Conservation (phyloP, 1,284 basidiomycete species). For the Phellinidium pouzarii region DNA sequence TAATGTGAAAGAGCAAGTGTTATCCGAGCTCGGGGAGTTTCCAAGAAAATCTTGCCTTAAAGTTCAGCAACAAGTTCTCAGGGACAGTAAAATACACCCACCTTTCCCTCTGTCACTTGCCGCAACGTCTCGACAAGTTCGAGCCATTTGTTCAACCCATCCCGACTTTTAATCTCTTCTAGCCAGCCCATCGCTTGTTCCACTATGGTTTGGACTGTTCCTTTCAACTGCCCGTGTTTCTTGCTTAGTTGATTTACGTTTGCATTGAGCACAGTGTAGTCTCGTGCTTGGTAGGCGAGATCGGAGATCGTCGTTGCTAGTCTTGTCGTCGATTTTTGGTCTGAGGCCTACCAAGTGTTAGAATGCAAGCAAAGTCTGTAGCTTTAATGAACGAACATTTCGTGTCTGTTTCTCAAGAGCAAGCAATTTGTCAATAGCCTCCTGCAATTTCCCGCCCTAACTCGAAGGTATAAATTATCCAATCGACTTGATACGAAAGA, state of each 20-base stretch:
- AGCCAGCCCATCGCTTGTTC: slow-evolving; percentile 81
- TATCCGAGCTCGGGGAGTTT: slow-evolving; percentile 92
- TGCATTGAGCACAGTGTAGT: slow-evolving; percentile 67
- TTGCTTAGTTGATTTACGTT: slow-evolving; percentile 77
- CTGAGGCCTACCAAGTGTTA: slow-evolving; percentile 65
- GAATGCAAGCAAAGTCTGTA: slow-evolving; percentile 9
- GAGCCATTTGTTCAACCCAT: slow-evolving; percentile 75
- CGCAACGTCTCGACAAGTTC: slow-evolving; percentile 86
- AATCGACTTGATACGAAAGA: background rate
- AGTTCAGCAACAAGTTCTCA: background rate
- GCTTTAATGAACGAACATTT: slow-evolving; percentile 56
- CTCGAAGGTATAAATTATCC: slow-evolving; percentile 14
- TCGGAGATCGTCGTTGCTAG: slow-evolving; percentile 72
- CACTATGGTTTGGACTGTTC: slow-evolving; percentile 84
- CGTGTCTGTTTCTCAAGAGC: slow-evolving; percentile 92
- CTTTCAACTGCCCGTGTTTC: slow-evolving; percentile 97
- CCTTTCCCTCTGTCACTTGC: slow-evolving; percentile 94
- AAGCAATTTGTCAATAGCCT: slow-evolving; percentile 87
- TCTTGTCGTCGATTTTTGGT: slow-evolving; percentile 84
- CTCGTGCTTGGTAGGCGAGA: slow-evolving; percentile 65
- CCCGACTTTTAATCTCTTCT: slow-evolving; percentile 60
- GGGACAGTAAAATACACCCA: slow-evolving; percentile 26
- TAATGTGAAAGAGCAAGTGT: slow-evolving; percentile 80
- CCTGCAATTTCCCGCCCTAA: slow-evolving; percentile 72
- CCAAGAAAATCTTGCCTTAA: slow-evolving; percentile 89